Conservation (phyloP, 2,329 filamentous ascomycete species). For the Botrytis aclada region DNA sequence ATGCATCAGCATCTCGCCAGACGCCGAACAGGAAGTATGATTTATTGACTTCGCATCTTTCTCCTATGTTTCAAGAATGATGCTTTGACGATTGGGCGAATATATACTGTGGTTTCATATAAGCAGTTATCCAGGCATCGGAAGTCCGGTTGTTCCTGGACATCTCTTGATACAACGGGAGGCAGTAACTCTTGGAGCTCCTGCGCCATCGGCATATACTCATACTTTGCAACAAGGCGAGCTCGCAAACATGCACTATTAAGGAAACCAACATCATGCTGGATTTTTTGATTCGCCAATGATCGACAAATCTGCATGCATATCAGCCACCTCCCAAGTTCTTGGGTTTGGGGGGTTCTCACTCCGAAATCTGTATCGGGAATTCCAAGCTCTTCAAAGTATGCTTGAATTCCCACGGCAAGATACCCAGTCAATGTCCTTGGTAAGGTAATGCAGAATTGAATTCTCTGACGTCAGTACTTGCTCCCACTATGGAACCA, state of each 20-base stretch:
- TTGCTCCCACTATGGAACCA: no score
- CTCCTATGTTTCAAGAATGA: background rate
- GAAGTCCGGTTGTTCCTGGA: background rate
- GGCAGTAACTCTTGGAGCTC: background rate
- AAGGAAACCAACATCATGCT: background rate
- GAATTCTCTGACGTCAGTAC: background rate
- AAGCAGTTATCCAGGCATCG: background rate
- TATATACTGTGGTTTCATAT: background rate
- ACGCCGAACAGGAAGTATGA: background rate
- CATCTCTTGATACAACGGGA: background rate
- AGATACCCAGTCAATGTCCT: background rate
- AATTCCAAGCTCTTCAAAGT: background rate
- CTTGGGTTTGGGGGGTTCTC: background rate
- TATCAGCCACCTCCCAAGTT: background rate
- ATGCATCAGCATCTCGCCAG: background rate
- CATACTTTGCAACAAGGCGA: background rate
- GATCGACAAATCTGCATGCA: background rate
- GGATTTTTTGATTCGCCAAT: background rate
- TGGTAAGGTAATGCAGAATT: background rate
- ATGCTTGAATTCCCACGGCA: background rate
- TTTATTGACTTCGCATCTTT: background rate
- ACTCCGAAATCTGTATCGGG: background rate
- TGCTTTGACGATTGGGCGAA: background rate
- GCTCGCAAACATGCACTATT: background rate
- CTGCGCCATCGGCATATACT: background rate